Base-by-base conservation (phyloP, 805 yeast species). In the Kodamaea fukazawae region DNA sequence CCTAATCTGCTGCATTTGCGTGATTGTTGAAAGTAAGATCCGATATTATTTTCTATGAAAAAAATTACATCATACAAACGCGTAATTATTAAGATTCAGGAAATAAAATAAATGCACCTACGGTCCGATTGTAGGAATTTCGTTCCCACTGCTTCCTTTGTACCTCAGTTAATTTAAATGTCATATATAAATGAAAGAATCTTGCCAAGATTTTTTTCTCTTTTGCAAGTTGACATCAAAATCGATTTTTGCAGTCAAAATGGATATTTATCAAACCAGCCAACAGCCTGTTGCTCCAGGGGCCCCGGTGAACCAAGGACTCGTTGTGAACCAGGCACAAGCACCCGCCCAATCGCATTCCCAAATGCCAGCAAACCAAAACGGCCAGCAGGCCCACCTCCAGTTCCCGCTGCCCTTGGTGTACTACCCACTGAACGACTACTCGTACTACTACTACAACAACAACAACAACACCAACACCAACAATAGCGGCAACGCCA, bases 371-470 rank as follows among this genome's bases (percentile, higher is more conserved):
- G 31, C 29, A 17, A 14, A 33, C 32, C 13, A 23, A 22, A 29
- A 16, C 22, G 23, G 22, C 39, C 29, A 20, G 6, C 23, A 17
- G 15, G 15, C 7, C 8, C 38, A 29, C 40, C 29, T 13, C 31
- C 40, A 3, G 27, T 32, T 18, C 28, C 23, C 26, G 12, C 32
- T 20, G 29, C 32, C 42, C n/a, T 14, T 36, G 20, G 31, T 29
- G 10, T 42, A 31, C 20, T 33, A 33, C 18, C 46, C 43, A 4
- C 20, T 42, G 4, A 33, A 29, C 14, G 46, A 43, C 31, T 43
- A 43, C 36, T 42, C 39, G 11, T 43, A 43, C 36, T 37, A 35
- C 12, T 40, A 33, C 26, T 40, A 34, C 35, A 40, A 44, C 35
- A 37, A 40, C 27, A 34, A 25, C 20, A 12, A 35, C 10, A 40